These are phyloP conservation scores for Zygoascus meyerae DNA, from an alignment of 1,139 yeast genomes.

Conservation along the genomic window DNA sequence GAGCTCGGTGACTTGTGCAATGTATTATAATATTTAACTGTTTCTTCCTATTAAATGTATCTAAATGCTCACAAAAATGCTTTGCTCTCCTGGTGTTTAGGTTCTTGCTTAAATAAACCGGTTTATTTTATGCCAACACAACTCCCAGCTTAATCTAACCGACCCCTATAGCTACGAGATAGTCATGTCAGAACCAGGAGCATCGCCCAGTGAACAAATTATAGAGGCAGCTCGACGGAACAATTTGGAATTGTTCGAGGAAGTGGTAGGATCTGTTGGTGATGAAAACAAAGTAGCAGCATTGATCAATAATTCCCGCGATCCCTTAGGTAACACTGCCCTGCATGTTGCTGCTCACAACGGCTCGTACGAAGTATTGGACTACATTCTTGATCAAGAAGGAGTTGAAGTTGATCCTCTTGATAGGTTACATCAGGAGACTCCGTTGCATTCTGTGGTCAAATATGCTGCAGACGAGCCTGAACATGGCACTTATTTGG, in stretches of 20 bases:
- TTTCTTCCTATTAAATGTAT: neutral
- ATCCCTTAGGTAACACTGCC: conserved; percentile 76
- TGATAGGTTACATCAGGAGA: conserved; percentile 67
- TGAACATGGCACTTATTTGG: conserved; percentile 75
- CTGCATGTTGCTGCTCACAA: conserved; percentile 74
- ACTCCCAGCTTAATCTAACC: conserved; percentile 1
- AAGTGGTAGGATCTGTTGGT: conserved; percentile 37
- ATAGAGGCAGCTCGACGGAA: conserved; percentile 86
- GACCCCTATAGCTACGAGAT: neutral
- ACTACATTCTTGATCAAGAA: conserved; percentile 73
- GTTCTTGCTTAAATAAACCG: neutral
- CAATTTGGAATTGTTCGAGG: conserved; percentile 66
- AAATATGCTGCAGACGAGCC: conserved; percentile 71
- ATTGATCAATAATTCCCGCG: conserved; percentile 64
- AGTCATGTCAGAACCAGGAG: conserved; percentile 48
- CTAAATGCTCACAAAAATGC: too few species aligned
- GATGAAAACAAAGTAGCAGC: conserved; percentile 37
- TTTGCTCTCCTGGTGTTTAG: neutral
- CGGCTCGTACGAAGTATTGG: conserved; percentile 81
- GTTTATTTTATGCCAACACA: neutral
- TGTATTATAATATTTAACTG: too few species aligned
- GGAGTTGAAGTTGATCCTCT: conserved; percentile 87
- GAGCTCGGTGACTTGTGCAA: too few species aligned
- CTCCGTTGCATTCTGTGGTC: conserved; percentile 87
- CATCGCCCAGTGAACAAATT: conserved; percentile 70